Conservation (phyloP, 108 stramenopile genomes). For the Schizochytrium sp. region DNA sequence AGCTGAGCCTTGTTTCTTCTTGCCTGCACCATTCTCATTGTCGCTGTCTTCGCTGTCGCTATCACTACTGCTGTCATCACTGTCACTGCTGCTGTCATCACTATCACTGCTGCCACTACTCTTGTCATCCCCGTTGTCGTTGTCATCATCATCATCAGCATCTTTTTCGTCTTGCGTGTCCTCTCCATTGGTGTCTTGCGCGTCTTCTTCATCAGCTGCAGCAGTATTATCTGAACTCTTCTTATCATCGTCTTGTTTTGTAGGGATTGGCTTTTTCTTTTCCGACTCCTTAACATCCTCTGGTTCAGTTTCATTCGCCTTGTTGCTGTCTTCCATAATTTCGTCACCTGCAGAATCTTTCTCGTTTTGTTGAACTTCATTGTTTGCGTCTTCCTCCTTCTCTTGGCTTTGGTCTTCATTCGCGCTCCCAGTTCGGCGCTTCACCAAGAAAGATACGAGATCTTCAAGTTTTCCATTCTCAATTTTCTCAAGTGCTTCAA, state of each 20-base stretch:
- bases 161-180: conserved; percentile 4
- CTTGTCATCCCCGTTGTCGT: background rate
- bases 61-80: too few relatives aligned
- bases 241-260: background rate
- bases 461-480: conserved; percentile 41
- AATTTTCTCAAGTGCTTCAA: background rate
- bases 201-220: background rate
- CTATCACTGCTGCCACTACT: background rate
- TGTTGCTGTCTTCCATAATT: background rate
- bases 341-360: background rate
- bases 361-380: background rate
- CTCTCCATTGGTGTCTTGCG: background rate
- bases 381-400: background rate
- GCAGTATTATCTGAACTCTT: background rate
- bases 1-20: too few relatives aligned
- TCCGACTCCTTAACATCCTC: background rate
- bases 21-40: too few relatives aligned
- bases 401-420: background rate
- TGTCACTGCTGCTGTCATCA: background rate
- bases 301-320: background rate
- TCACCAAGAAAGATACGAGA: background rate
- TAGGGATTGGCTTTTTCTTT: background rate
- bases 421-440: background rate
- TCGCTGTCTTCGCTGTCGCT: too few relatives aligned
- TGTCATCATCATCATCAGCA: background rate